Evolutionary conservation across 768 basidiomycete genomes (phyloP).

Genomic region (Boletus pseudo-olivaceus): DNA sequence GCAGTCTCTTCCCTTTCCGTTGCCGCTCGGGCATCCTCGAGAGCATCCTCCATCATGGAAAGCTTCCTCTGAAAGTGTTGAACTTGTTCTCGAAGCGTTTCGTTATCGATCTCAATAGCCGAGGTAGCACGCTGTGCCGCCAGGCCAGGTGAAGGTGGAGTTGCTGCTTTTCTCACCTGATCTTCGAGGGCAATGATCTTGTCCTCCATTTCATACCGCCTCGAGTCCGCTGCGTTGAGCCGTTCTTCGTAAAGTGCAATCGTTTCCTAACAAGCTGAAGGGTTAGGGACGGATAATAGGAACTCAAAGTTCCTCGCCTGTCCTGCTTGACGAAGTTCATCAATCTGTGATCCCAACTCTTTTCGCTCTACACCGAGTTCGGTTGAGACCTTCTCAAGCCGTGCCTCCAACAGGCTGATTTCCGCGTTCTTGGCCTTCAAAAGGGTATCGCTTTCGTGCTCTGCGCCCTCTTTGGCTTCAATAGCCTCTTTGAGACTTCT

Average conservation of each 20-base stretch:
- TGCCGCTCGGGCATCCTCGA: conserved; percentile 70
- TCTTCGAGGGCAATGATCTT: conserved; percentile 57
- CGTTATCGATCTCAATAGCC: conserved; percentile 92
- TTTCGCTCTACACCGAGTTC: conserved; percentile 56
- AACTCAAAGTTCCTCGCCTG: conserved; percentile 50
- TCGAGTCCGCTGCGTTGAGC: conserved; percentile 63
- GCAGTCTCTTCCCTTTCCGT: conserved; percentile 72
- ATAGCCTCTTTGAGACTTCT: conserved; percentile 51
- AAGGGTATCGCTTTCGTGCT: conserved; percentile 46
- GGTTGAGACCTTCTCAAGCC: conserved; percentile 41
- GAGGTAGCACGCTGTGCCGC: conserved; percentile 47
- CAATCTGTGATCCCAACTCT: conserved; percentile 70
- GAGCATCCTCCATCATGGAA: conserved; percentile 70
- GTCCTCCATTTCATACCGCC: conserved; percentile 77
- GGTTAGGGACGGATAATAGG: background rate
- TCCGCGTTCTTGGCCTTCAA: conserved; percentile 59
- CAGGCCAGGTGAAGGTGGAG: conserved; percentile 34
- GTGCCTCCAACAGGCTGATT: conserved; percentile 50
- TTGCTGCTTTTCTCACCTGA: conserved; percentile 33
- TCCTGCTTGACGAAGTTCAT: conserved; percentile 84
- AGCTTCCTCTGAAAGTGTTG: conserved; percentile 81
- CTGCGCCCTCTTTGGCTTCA: conserved; percentile 47
- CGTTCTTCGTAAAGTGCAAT: conserved; percentile 94
- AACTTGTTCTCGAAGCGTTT: conserved; percentile 86
- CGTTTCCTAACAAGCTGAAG: conserved; percentile 60